Evolutionary conservation across 306 rosid species (phyloP).

Genomic region (Luffa acutangula): DNA sequence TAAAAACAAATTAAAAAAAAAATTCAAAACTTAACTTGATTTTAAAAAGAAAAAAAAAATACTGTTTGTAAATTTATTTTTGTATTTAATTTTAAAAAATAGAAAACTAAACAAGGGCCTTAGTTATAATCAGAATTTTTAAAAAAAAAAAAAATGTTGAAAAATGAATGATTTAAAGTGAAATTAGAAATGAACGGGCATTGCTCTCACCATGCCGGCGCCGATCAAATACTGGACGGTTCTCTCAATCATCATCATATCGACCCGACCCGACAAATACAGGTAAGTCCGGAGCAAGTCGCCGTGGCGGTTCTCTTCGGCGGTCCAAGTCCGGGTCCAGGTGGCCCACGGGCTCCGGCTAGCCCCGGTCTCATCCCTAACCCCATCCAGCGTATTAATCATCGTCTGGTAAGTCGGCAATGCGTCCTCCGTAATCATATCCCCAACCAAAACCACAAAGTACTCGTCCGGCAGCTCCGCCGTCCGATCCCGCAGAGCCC

Average conservation of each 20-base stretch:
- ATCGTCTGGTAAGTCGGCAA: conserved; percentile 73
- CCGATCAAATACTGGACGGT: conserved; percentile 58
- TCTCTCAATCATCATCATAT: conserved; percentile 61
- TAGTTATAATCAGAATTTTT: too few relatives aligned
- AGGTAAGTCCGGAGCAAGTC: conserved; percentile 57
- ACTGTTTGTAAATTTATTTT: too few relatives aligned
- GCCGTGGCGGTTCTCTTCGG: conserved; percentile 78
- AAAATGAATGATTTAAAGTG: background rate
- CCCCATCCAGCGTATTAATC: conserved; percentile 59
- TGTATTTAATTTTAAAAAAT: too few relatives aligned
- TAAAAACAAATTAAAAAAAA: too few relatives aligned
- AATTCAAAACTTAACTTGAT: too few relatives aligned
- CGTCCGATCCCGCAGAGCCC: conserved; percentile 47
- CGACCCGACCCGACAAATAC: conserved; percentile 76
- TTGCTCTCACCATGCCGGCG: conserved; percentile 54
- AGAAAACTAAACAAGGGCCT: too few relatives aligned
- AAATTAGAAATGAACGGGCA: background rate
- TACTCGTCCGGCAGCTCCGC: conserved; percentile 57
- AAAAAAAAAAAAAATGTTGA: too few relatives aligned
- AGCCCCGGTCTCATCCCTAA: conserved; percentile 44
- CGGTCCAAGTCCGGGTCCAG: conserved; percentile 75
- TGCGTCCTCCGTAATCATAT: conserved; percentile 75
- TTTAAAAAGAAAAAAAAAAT: too few relatives aligned
- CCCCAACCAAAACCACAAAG: conserved; percentile 59
- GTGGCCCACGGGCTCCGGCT: conserved; percentile 65